Base-by-base conservation (phyloP, 176 grass and related monocot species). In the Cenchrus americanus region DNA sequence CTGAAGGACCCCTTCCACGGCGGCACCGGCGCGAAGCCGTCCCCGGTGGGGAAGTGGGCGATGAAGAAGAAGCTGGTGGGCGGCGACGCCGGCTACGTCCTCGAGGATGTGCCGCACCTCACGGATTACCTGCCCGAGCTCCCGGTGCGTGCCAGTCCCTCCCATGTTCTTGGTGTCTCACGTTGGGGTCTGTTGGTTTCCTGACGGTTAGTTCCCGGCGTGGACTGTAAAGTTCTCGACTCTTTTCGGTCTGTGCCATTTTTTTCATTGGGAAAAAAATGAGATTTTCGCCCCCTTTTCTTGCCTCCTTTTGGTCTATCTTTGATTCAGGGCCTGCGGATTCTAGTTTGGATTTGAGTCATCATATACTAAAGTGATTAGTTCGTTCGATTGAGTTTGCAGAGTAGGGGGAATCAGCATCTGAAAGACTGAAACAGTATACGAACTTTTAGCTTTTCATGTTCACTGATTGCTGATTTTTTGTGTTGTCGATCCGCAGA, bases 81-180 rank as follows among this genome's bases (percentile, higher is more conserved):
- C 76, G 96, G 96, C 69, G 91, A 93, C 37, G 89, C 51, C 3
- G 96, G 93, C 9, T 98, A 93, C 84, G 91, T 95, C 70, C 89
- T 98, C 77, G 96, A 98, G 80, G 96, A 98, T 72, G 96, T 98
- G 27, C 96, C 96, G 26, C 96, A 98, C 80, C 87, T 98, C 91
- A 80, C 85, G 17, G 96, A 98, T 78, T 98, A 90, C 77, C 19
- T 95, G 21, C 87, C 89, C 77, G 14, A 95, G 85, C 89, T 95
- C 82, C 79, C 89, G 65, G 96, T 98, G 85, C 87, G 96, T 93
- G 79, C 83, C 19, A 13, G 34, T 34, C 42, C 34, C n/a, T n/a
- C 71, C 62, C 9, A 51, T 73, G 63, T 67, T 86, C 42, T 80
- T 47, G 84, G 42, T 34, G 50, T 73, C 37, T 78, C 69, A 41